These are phyloP conservation scores for Paecilomyces niveus DNA, from an alignment of 2,329 filamentous ascomycete genomes.

Conservation along the genomic window DNA sequence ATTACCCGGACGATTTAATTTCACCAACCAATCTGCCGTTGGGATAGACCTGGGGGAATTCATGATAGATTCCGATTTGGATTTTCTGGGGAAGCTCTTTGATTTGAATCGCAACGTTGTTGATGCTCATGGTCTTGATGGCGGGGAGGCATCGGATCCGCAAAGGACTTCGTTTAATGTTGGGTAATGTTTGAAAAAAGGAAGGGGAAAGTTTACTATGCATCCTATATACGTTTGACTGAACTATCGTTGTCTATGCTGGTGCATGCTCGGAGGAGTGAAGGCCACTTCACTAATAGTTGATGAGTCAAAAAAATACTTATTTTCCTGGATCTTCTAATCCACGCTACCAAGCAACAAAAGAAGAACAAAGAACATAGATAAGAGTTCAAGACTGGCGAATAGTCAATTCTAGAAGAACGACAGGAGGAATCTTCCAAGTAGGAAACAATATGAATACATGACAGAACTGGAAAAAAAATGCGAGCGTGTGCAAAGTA, in stretches of 20 bases:
- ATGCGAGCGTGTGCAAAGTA: background rate
- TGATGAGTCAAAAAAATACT: too few species aligned
- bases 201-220: background rate
- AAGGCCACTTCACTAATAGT: background rate
- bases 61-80: conserved; percentile 4
- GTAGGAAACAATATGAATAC: background rate
- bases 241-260: too few species aligned
- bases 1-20: background rate
- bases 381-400: background rate
- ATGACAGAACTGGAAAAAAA: background rate
- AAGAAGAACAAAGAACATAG: background rate
- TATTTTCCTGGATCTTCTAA: background rate
- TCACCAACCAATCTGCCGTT: conserved; percentile 1
- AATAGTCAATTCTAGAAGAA: background rate
- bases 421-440: background rate
- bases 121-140: background rate
- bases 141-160: background rate
- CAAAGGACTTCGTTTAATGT: background rate
- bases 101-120: background rate
- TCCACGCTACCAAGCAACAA: background rate
- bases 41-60: conserved; percentile 5
- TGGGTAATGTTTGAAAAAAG: background rate
- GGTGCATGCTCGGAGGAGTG: too few species aligned
- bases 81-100: conserved; percentile 2
- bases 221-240: background rate